A percentile compares a stretch with the other conserved stretches of the same genome.
Conservation (phyloP, 352 stramenopile genomes). For the Phytophthora fragariaefolia region DNA sequence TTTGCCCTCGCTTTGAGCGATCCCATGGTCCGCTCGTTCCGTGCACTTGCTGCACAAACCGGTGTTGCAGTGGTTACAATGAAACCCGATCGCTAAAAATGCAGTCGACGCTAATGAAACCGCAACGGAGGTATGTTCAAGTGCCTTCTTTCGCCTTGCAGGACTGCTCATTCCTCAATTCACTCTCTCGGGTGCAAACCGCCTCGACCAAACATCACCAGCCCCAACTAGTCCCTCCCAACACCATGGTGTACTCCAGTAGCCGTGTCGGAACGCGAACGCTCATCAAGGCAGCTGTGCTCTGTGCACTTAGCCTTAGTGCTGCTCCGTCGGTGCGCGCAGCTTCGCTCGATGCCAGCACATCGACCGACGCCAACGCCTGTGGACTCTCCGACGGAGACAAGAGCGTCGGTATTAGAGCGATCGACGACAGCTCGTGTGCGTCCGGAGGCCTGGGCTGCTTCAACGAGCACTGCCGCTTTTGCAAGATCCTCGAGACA, state of each 20-base stretch:
- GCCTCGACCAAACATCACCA: constrained; percentile 16
- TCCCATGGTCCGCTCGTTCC: constrained; percentile 26
- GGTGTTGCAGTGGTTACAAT: constrained; percentile 34
- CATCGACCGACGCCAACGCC: too few species aligned
- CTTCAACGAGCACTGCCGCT: constrained; percentile 43
- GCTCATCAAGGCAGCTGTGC: constrained; percentile 33
- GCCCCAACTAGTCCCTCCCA: constrained; percentile 6
- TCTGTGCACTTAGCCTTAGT: constrained; percentile 36
- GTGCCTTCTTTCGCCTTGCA: constrained; percentile 3
- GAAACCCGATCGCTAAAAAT: constrained; percentile 24
- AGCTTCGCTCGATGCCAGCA: too few species aligned
- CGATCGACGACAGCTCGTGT: constrained; percentile 35
- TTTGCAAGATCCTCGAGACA: constrained; percentile 45
- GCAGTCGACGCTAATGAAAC: constrained; percentile 19
- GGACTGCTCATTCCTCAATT: constrained; percentile 31
- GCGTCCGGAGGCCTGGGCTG: constrained; percentile 42
- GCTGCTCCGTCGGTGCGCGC: constrained; percentile 16
- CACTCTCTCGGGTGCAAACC: constrained; percentile 25
- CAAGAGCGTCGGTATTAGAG: constrained; percentile 39
- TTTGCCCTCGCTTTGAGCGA: neutral
- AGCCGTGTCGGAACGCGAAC: constrained; percentile 23
- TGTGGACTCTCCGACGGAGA: constrained; percentile 36
- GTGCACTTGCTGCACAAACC: constrained; percentile 10
- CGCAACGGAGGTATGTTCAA: constrained; percentile 33
- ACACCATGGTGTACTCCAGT: constrained; percentile 37